Conservation (phyloP, 2,329 filamentous ascomycete species). For the Phyllosticta citribraziliensis region DNA sequence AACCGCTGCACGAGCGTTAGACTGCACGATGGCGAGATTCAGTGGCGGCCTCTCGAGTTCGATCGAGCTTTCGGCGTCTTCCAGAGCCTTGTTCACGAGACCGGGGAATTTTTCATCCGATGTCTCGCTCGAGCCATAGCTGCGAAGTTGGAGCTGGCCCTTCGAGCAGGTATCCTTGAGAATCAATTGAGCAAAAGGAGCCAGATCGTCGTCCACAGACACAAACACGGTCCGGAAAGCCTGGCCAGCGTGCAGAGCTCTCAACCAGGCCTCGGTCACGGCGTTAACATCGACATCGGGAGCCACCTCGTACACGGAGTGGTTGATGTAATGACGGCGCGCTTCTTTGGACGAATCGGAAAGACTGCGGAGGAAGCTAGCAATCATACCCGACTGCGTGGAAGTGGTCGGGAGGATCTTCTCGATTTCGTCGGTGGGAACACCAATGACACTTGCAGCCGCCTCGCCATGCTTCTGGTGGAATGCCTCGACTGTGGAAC, state of each 20-base stretch:
- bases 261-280: conserved; percentile 6
- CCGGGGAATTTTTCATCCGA: background rate
- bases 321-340: conserved; percentile 6
- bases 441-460: background rate
- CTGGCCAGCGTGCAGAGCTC: background rate
- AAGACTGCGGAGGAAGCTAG: conserved; percentile 8
- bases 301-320: conserved; percentile 7
- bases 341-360: background rate
- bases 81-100: background rate
- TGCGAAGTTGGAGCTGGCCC: background rate
- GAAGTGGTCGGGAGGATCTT: conserved; percentile 8
- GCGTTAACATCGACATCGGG: background rate
- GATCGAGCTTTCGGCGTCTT: conserved; percentile 5
- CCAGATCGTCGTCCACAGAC: conserved; percentile 7
- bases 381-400: conserved; percentile 9
- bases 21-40: conserved; percentile 11
- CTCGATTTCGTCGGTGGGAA: conserved; percentile 1
- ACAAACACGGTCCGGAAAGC: conserved; percentile 5
- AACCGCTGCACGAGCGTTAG: conserved; percentile 20
- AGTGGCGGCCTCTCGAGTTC: background rate
- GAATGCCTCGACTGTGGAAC: background rate
- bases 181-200: conserved; percentile 9
- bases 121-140: background rate
- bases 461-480: background rate
- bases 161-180: background rate